These are phyloP conservation scores for Pyricularia sp. DNA, from an alignment of 2,329 filamentous ascomycete species.

Conservation along the genomic window DNA sequence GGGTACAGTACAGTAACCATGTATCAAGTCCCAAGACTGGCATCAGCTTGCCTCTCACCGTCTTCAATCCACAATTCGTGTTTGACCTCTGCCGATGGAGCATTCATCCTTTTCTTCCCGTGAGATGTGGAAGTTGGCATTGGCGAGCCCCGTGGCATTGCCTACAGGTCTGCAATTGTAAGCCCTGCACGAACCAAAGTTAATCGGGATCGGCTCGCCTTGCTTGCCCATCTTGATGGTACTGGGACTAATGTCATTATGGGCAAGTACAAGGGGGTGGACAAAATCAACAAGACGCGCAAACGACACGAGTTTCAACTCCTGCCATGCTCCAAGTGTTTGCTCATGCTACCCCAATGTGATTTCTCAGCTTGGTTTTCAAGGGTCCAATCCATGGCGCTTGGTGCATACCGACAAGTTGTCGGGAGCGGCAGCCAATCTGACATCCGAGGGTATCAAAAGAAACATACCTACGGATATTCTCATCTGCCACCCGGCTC, in stretches of 20 bases:
- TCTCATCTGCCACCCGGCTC: neutral
- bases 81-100: neutral
- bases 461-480: too few relatives aligned
- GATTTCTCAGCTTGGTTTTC: conserved; percentile 14
- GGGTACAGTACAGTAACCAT: neutral
- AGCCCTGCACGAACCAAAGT: conserved; percentile 4
- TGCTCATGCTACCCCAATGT: conserved; percentile 12
- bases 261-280: conserved; percentile 9
- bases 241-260: conserved; percentile 12
- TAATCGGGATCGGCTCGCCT: conserved; percentile 8
- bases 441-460: neutral
- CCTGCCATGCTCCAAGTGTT: conserved; percentile 11
- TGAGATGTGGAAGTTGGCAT: neutral
- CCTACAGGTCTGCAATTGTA: neutral
- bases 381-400: neutral
- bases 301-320: neutral
- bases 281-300: conserved; percentile 4
- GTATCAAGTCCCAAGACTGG: too few relatives aligned
- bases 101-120: neutral
- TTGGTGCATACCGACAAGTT: neutral
- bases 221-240: conserved; percentile 7
- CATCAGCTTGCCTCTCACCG: too few relatives aligned
- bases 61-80: neutral
- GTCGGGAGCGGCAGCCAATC: neutral
- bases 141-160: neutral